A percentile compares a stretch with the other conserved stretches of the same genome.
Evolutionary conservation across 2,329 filamentous ascomycete species (phyloP).

Genomic region (Aspergillus texensis): DNA sequence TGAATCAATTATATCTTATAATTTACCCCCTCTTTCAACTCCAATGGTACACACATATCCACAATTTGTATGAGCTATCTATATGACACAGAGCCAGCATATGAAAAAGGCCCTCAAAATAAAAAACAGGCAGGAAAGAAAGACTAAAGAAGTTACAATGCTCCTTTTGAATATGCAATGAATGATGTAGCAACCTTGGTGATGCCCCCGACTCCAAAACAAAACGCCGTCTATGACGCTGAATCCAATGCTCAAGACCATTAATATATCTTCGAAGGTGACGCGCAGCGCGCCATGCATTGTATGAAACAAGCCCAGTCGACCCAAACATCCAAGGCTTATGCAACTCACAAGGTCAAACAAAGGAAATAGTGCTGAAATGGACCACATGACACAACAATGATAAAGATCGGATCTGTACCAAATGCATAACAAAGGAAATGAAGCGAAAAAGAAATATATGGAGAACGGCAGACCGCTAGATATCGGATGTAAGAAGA

Average conservation of each 20-base stretch:
- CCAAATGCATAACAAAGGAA: conserved; percentile 8
- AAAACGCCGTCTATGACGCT: conserved; percentile 23
- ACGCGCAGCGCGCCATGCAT: conserved; percentile 20
- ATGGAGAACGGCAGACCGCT: conserved; percentile 1
- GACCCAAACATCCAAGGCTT: conserved; percentile 13
- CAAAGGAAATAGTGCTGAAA: conserved; percentile 9
- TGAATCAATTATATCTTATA: neutral
- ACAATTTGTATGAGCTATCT: conserved; percentile 4
- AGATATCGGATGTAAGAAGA: conserved; percentile 12
- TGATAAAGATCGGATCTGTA: conserved; percentile 1
- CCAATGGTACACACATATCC: neutral
- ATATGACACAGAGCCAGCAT: neutral
- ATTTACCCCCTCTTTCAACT: neutral
- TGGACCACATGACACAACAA: neutral
- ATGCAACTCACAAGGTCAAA: conserved; percentile 7
- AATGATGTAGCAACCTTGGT: neutral
- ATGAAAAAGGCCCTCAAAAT: neutral
- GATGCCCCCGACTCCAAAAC: conserved; percentile 13
- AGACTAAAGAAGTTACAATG: neutral
- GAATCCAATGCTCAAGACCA: conserved; percentile 9
- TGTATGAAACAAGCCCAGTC: conserved; percentile 7
- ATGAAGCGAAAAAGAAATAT: neutral
- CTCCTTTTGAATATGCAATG: conserved; percentile 4
- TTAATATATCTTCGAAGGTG: conserved; percentile 11
- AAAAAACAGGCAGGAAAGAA: neutral